Evolutionary conservation across 2,329 filamentous ascomycete species (phyloP), one percentile per base, ranked within the genome.

Genomic region (Mycosphaerella arachidis): DNA sequence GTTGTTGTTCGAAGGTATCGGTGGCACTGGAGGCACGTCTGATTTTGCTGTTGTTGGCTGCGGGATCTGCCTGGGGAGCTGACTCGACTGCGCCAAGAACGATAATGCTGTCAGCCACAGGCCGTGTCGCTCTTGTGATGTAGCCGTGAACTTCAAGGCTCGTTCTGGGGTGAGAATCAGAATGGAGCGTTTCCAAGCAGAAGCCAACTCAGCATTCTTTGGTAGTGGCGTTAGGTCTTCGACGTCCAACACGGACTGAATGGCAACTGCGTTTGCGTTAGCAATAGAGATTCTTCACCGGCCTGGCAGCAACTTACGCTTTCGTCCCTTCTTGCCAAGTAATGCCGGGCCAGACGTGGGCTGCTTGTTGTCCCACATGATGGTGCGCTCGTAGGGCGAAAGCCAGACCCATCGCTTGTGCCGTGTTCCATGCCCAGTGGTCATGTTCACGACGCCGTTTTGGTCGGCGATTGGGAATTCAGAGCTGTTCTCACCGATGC

Each of bases 331-430:
- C 80, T 97, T 99, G 66, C 94, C 94, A 81, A 97, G 83, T 74
- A 99, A 77, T 33, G 92, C 93, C 68, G 86, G 89, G 33, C 92
- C 92, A 67, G 87, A 91, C 9, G 87, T 91, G 16, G 94, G 94
- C 76, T 99, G 94, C 80, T 96, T 97, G 81, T 89, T 96, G 75
- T 93, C 97, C 94, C 94, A 99, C 75, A 99, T 90, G 61, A 99
- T 93, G 12, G 93, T 89, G 63, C 92, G 84, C 76, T 99, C 94
- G 71, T 99, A 97, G 2, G 94, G 94, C 18, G 93, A 94, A 64
- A 99, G 84, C 94, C 94, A 99, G 1, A 99, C 94, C 94, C 94
- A 99, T 74, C 94, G 84, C 78, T 92, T 97, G 74, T 99, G 94
- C 31, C 94, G 78, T 5, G 83, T 89, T 66, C 85, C 85, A 67